A percentile compares a stretch with the other conserved stretches of the same genome.
phyloP scores from a whole-genome alignment of 2,329 filamentous ascomycete genomes.

The Penicillium occitanis region DNA sequence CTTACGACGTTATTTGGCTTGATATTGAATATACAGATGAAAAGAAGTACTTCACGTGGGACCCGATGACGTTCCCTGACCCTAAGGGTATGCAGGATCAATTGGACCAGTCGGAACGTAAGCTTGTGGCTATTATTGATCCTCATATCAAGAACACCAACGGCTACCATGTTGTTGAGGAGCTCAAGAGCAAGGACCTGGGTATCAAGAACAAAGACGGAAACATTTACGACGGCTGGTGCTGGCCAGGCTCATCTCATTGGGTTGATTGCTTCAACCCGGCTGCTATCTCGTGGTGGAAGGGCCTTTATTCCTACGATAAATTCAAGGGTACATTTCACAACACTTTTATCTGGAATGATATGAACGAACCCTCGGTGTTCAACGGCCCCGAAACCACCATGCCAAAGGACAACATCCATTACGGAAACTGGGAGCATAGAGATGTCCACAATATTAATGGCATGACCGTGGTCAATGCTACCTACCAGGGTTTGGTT shows the following conservation, averaged over 20 bases:
- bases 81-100: conserved; percentile 86
- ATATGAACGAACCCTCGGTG: conserved; percentile 99
- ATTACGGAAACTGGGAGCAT: conserved; percentile 90
- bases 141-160: conserved; percentile 95
- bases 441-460: conserved; percentile 95
- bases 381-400: conserved; percentile 98
- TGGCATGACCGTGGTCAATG: conserved; percentile 92
- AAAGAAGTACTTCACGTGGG: conserved; percentile 98
- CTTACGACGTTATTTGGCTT: conserved; percentile 98
- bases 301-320: conserved; percentile 79
- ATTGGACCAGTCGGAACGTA: conserved; percentile 78
- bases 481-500: conserved; percentile 80
- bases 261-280: conserved; percentile 98
- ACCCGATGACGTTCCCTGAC: conserved; percentile 81
- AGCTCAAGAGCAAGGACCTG: conserved; percentile 79
- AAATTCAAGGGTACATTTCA: conserved; percentile 79
- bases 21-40: conserved; percentile 97
- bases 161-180: conserved; percentile 72
- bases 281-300: conserved; percentile 90
- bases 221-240: conserved; percentile 92
- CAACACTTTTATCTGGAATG: conserved; percentile 97
- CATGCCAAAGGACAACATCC: conserved; percentile 98
- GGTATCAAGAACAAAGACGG: conserved; percentile 88
- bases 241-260: conserved; percentile 95
- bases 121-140: conserved; percentile 92